Base-by-base conservation (phyloP, 768 basidiomycete species). In the Trametes maxima region DNA sequence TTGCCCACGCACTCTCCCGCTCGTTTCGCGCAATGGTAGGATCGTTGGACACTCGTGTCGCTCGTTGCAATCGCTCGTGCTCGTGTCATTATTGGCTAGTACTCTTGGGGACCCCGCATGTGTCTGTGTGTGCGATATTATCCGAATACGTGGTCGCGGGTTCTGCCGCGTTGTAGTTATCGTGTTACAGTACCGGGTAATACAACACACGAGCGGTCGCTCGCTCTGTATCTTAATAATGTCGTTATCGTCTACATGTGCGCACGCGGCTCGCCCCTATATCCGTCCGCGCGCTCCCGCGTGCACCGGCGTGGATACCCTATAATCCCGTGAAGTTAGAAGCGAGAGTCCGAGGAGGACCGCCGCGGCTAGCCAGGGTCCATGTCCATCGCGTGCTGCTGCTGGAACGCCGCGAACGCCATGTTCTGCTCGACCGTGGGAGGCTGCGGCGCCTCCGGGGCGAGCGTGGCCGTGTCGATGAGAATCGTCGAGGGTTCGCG, bases 351-450 rank as follows among this genome's bases (percentile, higher is more conserved):
- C 28, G 14, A 13, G 33, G 40, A 42, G 40, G 40, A 13, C n/a
- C 12, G 28, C 28, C 47, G 12, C 47, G 47, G 44, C 19, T 36
- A 57, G 11, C 25, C 22, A 16, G 21, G 33, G 51, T 59, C 57
- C 62, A 50, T 61, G 62, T 63, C 54, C 46, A 48, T 33, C 22
- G 44, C 54, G 28, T 62, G 48, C 49, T 67, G 68, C 49, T 66
- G 72, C 51, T 77, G 77, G 17, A 84, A 83, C 49, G 81, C 82
- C 63, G 84, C 89, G 64, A 90, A 93, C 5, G 90, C 90, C 87
- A 92, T 89, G 66, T 88, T 90, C 74, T 93, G 90, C 71, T 91
- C 90, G 46, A 92, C 77, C 12, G 90, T 91, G 3, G 90, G 86
- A 28, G 83, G 82, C 59, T 80, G 84, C 33, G 78, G 73, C 54